Evolutionary conservation across 2,329 filamentous ascomycete genomes (phyloP), one percentile per base, ranked within the genome.

Genomic region (Xylariaceae sp.): DNA sequence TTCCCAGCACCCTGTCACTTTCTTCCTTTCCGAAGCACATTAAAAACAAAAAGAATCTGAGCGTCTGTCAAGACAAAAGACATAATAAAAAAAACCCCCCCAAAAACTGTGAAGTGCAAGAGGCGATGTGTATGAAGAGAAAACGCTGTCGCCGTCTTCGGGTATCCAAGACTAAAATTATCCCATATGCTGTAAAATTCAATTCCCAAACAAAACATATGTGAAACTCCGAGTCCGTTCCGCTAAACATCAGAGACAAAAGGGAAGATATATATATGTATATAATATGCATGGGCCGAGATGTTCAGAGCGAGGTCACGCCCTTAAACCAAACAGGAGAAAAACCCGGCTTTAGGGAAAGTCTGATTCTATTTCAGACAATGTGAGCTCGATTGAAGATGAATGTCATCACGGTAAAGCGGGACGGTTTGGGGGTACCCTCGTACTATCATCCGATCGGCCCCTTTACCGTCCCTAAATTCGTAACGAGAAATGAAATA

Each of bases 201-300:
- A 19, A 19, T 19, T 19, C 19, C 19, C 19, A 19, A 19, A 19
- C 19, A 19, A 19, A 19, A 19, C 19, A 19, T 19, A 19, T 19
- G 19, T 30, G 27, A 30, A 19, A 44, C 41, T 44, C 41, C 41
- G 19, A 44, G 41, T 27, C 19, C 19, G 19, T 19, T 19, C 27
- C 11, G 45, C 45, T 52, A 53, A 57, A 29, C 44, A 19, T 19
- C 19, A 19, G 19, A 19, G 19, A 53, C 39, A 48, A 54, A 54
- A 56, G 7, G 37, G 32, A 54, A 57, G 19, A 19, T 19, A 19
- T 19, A 19, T 19, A 19, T 19, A 19, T 19, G 19, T 19, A 19
- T 19, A 19, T 19, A 19, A 50, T 45, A 54, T 57, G 54, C 54
- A 59, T 49, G 37, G 12, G 19, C 48, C 11, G 43, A 12, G 48